Evolutionary conservation across 1,139 yeast genomes (phyloP).

Genomic region (Nakaseomyces bracarensis): DNA sequence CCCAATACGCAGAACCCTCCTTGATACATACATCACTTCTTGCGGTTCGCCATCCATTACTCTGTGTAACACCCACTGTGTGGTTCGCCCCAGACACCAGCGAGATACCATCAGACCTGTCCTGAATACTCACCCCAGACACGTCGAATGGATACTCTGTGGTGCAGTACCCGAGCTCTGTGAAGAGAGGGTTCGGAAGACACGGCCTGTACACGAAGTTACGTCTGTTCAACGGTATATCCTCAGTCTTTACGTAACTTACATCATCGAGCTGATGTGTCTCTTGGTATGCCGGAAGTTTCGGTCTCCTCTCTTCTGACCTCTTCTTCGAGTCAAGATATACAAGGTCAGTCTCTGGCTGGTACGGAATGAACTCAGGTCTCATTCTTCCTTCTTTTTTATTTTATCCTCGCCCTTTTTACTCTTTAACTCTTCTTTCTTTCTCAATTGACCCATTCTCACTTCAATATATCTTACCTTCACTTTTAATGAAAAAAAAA

Average conservation of each 20-base stretch:
- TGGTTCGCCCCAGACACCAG: conserved; percentile 37
- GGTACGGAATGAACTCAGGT: conserved; percentile 28
- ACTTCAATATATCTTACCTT: too few relatives aligned
- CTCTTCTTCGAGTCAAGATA: neutral
- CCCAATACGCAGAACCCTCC: conserved; percentile 79
- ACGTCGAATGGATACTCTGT: conserved; percentile 65
- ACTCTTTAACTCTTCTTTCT: too few relatives aligned
- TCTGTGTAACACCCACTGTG: conserved; percentile 35
- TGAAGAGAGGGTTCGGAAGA: conserved; percentile 56
- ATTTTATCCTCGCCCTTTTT: neutral
- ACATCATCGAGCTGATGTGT: conserved; percentile 9
- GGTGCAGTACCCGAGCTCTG: conserved; percentile 57
- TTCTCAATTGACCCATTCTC: too few relatives aligned
- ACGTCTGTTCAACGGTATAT: conserved; percentile 66
- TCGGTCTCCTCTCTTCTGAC: conserved; percentile 15
- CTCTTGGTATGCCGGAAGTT: conserved; percentile 14
- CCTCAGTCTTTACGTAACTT: conserved; percentile 40
- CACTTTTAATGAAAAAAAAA: neutral
- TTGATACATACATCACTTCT: conserved; percentile 68
- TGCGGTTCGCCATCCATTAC: conserved; percentile 77
- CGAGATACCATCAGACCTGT: conserved; percentile 55
- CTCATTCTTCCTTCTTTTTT: conserved; percentile 18
- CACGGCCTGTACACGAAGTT: conserved; percentile 81
- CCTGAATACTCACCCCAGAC: conserved; percentile 62
- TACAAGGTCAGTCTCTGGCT: conserved; percentile 23